Evolutionary conservation across 2,329 filamentous ascomycete genomes (phyloP), one percentile per base, ranked within the genome.

Genomic region (Cladosporium sp.): DNA sequence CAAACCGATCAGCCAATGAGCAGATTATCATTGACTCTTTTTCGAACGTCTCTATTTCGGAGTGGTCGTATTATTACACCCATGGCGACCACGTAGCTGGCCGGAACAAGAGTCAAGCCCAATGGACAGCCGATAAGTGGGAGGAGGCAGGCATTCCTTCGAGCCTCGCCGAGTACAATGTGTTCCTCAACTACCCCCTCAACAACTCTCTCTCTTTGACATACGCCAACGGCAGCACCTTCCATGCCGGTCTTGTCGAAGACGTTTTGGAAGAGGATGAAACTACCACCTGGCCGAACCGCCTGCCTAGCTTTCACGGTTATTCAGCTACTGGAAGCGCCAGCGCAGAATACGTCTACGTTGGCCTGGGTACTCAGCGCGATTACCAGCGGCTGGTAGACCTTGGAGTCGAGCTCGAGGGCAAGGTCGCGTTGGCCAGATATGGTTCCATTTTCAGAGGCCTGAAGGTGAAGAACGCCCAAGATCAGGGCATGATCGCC

Each of bases 141-240:
- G 56, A 66, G 47, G 71, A 73, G 54, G 73, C 71, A 56, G 73
- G 73, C 27, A 61, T 75, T 22, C 65, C 63, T 56, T 65, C 64
- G 12, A 67, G 71, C 54, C 63, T 67, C 1, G 63, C 61, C 22
- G 48, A 66, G 59, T 37, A 61, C 55, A 70, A 74, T 54, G 64
- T 73, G 8, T 75, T 71, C 55, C 60, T 73, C 55, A 74, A 75
- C 54, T 76, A 75, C 43, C 73, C 73, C 2, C 60, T 67, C 32
- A 67, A 67, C 38, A 71, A 74, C 48, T 65, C 72, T 2, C 54
- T 76, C 48, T 68, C 67, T 47, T 71, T 49, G 63, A 72, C 55
- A 64, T 67, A 59, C 56, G 13, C 49, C 81, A 77, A 58, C 89
- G 88, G 85, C 74, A 83, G 58, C 79, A 85, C 60, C 87, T 86